Conservation (phyloP, 1,284 basidiomycete genomes). For the Ganoderma sp. region DNA sequence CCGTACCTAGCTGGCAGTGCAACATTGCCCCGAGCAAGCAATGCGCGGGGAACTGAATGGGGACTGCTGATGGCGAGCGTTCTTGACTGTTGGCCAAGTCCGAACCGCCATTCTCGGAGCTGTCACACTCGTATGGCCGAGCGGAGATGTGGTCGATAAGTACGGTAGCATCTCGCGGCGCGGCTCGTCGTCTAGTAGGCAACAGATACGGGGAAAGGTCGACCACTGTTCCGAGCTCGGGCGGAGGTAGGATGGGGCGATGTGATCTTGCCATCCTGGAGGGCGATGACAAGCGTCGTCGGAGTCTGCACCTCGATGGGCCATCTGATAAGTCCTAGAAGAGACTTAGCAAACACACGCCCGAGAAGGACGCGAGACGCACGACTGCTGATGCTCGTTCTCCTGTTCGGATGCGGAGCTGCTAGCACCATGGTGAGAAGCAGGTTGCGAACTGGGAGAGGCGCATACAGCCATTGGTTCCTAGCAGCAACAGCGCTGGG, state of each 20-base stretch:
- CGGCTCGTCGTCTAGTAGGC: background rate
- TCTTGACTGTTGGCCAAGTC: background rate
- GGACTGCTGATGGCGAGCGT: background rate
- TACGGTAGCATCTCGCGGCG: background rate
- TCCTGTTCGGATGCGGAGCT: conserved; percentile 2
- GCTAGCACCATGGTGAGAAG: conserved; percentile 3
- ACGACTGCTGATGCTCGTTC: background rate
- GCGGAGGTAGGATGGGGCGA: background rate
- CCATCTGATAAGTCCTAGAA: conserved; percentile 18
- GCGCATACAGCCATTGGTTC: conserved; percentile 3
- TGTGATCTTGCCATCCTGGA: conserved; percentile 2
- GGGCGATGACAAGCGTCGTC: background rate
- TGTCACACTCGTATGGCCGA: background rate
- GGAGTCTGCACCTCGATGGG: background rate
- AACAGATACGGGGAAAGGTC: background rate
- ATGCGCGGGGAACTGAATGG: conserved; percentile 6
- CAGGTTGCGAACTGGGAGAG: background rate
- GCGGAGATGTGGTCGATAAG: background rate
- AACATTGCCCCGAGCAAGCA: background rate
- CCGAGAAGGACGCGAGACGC: conserved; percentile 7
- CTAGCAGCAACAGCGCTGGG: background rate
- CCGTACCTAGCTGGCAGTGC: background rate
- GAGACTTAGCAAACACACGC: conserved; percentile 19
- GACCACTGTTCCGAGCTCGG: conserved; percentile 5
- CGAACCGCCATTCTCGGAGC: background rate